A percentile compares a stretch with the other conserved stretches of the same genome.
Evolutionary conservation across 768 basidiomycete genomes (phyloP).

Genomic region (Albatrellus ellisii): DNA sequence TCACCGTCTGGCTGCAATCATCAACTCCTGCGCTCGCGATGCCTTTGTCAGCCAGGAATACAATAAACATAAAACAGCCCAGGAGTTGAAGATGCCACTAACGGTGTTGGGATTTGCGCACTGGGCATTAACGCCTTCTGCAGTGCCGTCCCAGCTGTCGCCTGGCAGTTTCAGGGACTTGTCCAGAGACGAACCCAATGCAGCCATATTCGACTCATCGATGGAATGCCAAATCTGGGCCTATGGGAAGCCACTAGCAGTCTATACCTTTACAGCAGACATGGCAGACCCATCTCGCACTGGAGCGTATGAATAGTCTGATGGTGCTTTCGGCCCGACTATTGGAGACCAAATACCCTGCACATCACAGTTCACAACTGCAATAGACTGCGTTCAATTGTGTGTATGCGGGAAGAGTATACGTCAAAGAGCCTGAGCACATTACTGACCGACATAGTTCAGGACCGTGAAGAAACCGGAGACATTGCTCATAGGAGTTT

Average conservation of each 20-base stretch:
- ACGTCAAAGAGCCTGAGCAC: neutral
- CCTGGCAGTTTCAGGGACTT: slow-evolving; percentile 7
- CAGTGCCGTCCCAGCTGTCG: slow-evolving; percentile 38
- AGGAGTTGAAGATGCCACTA: slow-evolving; percentile 43
- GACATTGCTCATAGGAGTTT: slow-evolving; percentile 53
- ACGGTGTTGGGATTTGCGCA: slow-evolving; percentile 39
- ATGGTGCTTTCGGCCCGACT: slow-evolving; percentile 79
- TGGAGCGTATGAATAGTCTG: slow-evolving; percentile 64
- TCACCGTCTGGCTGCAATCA: slow-evolving; percentile 21
- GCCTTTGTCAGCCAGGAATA: slow-evolving; percentile 35
- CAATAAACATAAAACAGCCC: slow-evolving; percentile 40
- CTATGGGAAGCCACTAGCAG: slow-evolving; percentile 63
- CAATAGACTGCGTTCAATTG: neutral
- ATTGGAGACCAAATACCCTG: slow-evolving; percentile 37
- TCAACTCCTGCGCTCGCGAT: slow-evolving; percentile 31
- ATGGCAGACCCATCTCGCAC: slow-evolving; percentile 58
- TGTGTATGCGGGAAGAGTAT: neutral
- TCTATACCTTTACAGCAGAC: slow-evolving; percentile 70
- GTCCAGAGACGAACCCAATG: slow-evolving; percentile 10
- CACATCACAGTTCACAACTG: slow-evolving; percentile 62
- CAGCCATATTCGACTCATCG: slow-evolving; percentile 10
- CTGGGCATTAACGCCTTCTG: slow-evolving; percentile 28
- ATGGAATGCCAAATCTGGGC: slow-evolving; percentile 61
- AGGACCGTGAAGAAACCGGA: slow-evolving; percentile 59
- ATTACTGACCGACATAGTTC: slow-evolving; percentile 38